Percentiles rank a stretch among this genome's conserved stretches.
phyloP scores from a whole-genome alignment of 805 yeast genomes.

The Vanderwaltozyma verrucispora region DNA sequence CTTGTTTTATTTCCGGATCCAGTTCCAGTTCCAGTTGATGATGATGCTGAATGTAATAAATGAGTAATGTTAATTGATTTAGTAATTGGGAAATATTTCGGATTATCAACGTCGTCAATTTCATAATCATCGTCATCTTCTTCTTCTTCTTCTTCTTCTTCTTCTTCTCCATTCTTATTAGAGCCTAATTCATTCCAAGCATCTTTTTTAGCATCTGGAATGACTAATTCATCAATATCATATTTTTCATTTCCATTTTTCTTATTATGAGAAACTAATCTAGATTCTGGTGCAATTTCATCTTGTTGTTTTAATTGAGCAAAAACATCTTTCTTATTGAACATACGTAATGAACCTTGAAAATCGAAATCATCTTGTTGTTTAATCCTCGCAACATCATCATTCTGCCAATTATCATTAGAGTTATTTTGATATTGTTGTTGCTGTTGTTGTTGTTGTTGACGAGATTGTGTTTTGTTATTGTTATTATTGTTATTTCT shows the following conservation, averaged over 20 bases:
- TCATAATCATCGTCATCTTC: constrained; percentile 15
- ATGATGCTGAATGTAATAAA: constrained; percentile 22
- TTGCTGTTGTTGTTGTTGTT: constrained; percentile 5
- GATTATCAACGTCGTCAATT: constrained; percentile 11
- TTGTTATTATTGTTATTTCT: constrained; percentile 6
- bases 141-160: constrained; percentile 14
- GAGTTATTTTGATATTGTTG: constrained; percentile 4
- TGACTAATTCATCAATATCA: constrained; percentile 67
- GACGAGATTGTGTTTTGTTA: constrained; percentile 6
- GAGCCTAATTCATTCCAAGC: constrained; percentile 39
- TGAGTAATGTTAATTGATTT: constrained; percentile 30
- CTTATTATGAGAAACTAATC: constrained; percentile 71
- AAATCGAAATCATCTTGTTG: constrained; percentile 68
- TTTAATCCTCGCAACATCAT: constrained; percentile 39
- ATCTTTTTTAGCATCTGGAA: constrained; percentile 37
- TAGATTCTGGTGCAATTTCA: constrained; percentile 42
- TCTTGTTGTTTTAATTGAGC: constrained; percentile 64
- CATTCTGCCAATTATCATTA: constrained; percentile 38
- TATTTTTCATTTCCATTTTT: constrained; percentile 35
- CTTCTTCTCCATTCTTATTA: constrained; percentile 7
- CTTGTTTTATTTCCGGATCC: constrained; percentile 6
- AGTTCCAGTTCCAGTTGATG: not conserved
- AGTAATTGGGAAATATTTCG: constrained; percentile 24
- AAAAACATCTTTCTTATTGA: constrained; percentile 72
- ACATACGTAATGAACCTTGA: constrained; percentile 66